These are phyloP conservation scores for Spiromastix sp. DNA, from an alignment of 2,329 filamentous ascomycete genomes.

Conservation along the genomic window DNA sequence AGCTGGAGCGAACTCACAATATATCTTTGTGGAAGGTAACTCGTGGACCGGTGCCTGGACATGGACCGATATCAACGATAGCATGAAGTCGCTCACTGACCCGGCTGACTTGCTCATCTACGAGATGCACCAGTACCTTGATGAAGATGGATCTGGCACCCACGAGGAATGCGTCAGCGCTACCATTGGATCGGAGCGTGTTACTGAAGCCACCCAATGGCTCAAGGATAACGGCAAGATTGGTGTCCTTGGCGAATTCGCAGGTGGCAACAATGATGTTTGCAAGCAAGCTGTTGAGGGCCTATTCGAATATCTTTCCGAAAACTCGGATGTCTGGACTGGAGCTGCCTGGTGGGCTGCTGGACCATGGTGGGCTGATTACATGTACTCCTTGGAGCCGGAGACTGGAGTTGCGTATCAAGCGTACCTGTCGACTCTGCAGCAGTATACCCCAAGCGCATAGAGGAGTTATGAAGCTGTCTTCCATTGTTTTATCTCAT, in stretches of 20 bases:
- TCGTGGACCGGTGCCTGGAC: constrained; percentile 38
- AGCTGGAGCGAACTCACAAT: constrained; percentile 46
- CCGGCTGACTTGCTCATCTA: constrained; percentile 45
- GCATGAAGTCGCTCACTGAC: constrained; percentile 40
- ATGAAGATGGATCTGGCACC: constrained; percentile 45
- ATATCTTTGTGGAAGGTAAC: constrained; percentile 52
- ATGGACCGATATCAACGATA: constrained; percentile 37
- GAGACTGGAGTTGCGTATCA: constrained; percentile 1
- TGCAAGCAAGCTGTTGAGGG: constrained; percentile 42
- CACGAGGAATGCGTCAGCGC: constrained; percentile 38
- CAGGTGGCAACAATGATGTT: constrained; percentile 39
- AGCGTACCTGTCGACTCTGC: not conserved
- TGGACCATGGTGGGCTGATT: constrained; percentile 42
- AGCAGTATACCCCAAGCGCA: not conserved
- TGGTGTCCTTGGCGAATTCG: constrained; percentile 46
- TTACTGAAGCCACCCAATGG: constrained; percentile 44
- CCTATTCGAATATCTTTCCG: constrained; percentile 38
- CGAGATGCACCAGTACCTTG: constrained; percentile 55
- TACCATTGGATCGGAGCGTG: constrained; percentile 45
- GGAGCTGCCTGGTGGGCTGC: constrained; percentile 47
- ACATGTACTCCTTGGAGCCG: constrained; percentile 43
- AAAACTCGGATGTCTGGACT: constrained; percentile 44
- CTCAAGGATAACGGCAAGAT: constrained; percentile 42
- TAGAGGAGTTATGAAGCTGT: too few species aligned
- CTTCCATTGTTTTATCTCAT: too few species aligned